Percentiles rank a stretch among this genome's conserved stretches.
These are phyloP conservation scores for Puccinia novopanici DNA, from an alignment of 1,284 basidiomycete species.

Conservation along the genomic window DNA sequence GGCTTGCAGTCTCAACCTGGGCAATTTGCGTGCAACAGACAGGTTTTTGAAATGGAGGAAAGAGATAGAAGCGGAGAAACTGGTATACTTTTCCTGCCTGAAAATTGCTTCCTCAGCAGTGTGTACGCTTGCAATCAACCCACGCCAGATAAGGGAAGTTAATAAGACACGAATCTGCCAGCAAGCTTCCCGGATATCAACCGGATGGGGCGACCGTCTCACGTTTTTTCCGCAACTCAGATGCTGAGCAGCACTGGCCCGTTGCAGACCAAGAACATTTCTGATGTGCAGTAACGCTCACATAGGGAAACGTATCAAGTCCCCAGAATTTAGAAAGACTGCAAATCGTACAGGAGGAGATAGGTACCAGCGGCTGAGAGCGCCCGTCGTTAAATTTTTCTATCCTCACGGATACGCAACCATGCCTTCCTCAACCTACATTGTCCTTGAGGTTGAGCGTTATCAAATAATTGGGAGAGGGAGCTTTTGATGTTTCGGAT, in stretches of 20 bases:
- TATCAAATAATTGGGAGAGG: too few species aligned
- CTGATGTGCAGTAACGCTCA: neutral
- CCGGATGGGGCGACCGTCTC: neutral
- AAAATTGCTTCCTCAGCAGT: neutral
- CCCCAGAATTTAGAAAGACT: too few species aligned
- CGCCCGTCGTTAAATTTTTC: too few species aligned
- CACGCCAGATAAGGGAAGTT: neutral
- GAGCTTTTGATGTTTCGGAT: too few species aligned
- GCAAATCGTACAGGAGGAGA: too few species aligned
- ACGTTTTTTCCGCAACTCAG: neutral
- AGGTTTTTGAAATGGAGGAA: too few species aligned
- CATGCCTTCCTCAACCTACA: too few species aligned
- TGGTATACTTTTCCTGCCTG: neutral
- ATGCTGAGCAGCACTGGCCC: neutral
- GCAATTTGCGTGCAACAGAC: neutral
- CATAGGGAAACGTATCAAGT: too few species aligned
- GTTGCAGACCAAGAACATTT: neutral
- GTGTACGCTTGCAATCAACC: neutral
- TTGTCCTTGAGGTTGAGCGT: too few species aligned
- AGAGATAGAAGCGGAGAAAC: neutral
- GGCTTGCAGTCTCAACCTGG: neutral
- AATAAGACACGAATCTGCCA: neutral
- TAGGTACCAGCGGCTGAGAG: too few species aligned
- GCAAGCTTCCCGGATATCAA: neutral
- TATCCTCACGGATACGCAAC: too few species aligned